Percentiles rank a stretch among this genome's conserved stretches.
Evolutionary conservation across 768 basidiomycete genomes (phyloP).

Genomic region (Lenzites betulinus): DNA sequence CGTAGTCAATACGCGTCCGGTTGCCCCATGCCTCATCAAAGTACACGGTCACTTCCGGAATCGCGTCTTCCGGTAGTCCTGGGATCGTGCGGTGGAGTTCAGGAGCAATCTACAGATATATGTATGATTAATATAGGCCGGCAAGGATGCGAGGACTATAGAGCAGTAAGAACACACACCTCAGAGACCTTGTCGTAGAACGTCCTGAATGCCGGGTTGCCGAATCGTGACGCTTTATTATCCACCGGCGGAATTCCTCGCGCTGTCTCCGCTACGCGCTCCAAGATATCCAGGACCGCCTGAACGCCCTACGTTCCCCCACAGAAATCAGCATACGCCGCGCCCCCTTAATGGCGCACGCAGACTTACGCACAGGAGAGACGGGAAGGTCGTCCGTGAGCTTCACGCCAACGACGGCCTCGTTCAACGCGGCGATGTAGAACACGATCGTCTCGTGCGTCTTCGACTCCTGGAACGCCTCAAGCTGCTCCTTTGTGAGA

Average conservation of each 20-base stretch:
- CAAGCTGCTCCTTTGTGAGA: conserved; percentile 73
- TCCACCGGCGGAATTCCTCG: conserved; percentile 81
- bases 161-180: conserved; percentile 47
- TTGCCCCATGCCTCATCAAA: conserved; percentile 92
- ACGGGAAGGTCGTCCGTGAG: conserved; percentile 61
- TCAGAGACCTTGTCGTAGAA: conserved; percentile 84
- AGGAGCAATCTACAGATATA: conserved; percentile 42
- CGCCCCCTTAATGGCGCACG: background rate
- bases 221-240: conserved; percentile 90
- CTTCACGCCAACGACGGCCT: conserved; percentile 73
- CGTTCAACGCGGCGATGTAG: conserved; percentile 78
- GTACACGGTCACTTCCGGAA: conserved; percentile 75
- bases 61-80: conserved; percentile 55
- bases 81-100: conserved; percentile 61
- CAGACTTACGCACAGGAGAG: conserved; percentile 55
- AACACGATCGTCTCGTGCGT: conserved; percentile 67
- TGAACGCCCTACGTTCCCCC: conserved; percentile 52
- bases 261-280: conserved; percentile 65
- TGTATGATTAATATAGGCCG: too few relatives aligned
- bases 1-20: conserved; percentile 91
- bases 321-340: background rate
- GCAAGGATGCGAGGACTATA: too few relatives aligned
- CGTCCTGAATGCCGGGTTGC: conserved; percentile 93
- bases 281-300: conserved; percentile 64
- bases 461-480: conserved; percentile 75